A percentile compares a stretch with the other conserved stretches of the same genome.
These are phyloP conservation scores for Asterella californica DNA, from an alignment of 225 moss, liverwort and hornwort genomes.

Conservation along the genomic window DNA sequence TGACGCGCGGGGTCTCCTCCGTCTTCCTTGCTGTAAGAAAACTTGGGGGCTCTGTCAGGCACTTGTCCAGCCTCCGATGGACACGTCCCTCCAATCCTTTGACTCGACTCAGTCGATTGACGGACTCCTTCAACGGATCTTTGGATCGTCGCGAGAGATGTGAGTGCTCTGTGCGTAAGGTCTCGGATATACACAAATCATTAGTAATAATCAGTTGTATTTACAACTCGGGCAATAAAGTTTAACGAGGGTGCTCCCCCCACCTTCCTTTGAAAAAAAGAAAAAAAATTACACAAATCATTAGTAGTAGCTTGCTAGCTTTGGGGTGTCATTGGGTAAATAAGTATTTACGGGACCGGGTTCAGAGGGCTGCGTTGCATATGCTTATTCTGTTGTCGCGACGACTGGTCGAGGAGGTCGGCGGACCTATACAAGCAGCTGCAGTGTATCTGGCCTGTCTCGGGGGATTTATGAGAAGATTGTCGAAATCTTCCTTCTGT, in stretches of 20 bases:
- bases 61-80: background rate
- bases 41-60: too few relatives aligned
- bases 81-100: background rate
- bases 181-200: background rate
- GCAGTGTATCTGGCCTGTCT: background rate
- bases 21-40: too few relatives aligned
- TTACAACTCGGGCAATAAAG: too few relatives aligned
- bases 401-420: background rate
- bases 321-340: background rate
- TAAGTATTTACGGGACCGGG: background rate
- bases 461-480: slow-evolving; percentile 1
- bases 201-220: too few relatives aligned
- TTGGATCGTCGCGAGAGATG: background rate
- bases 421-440: background rate
- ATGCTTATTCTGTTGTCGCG: background rate
- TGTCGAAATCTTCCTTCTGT: slow-evolving; percentile 3
- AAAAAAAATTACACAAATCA: too few relatives aligned
- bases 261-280: too few relatives aligned
- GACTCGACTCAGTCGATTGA: background rate
- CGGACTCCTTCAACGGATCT: background rate
- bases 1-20: too few relatives aligned
- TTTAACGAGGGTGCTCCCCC: too few relatives aligned
- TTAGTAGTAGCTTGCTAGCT: background rate
- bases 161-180: background rate
- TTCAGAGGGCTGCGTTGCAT: background rate